Evolutionary conservation across 2,329 filamentous ascomycete genomes (phyloP).

Genomic region (Paramyrothecium sp.): DNA sequence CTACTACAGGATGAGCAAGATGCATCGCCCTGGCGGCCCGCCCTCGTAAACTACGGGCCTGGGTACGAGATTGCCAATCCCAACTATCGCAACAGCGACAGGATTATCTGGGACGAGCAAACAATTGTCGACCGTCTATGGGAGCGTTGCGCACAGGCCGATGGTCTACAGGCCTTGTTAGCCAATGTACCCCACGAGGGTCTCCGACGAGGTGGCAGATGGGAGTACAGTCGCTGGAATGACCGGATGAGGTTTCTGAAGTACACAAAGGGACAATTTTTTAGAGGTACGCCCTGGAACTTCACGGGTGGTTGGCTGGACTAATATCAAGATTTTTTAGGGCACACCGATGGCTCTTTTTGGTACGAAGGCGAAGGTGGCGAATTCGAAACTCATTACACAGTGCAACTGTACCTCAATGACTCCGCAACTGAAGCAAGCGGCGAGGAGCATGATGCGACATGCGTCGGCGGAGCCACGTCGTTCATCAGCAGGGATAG

Average conservation of each 20-base stretch:
- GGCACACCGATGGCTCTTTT: constrained; percentile 69
- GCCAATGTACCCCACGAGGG: constrained; percentile 24
- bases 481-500: constrained; percentile 47
- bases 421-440: constrained; percentile 17
- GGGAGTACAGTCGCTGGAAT: constrained; percentile 58
- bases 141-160: constrained; percentile 48
- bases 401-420: constrained; percentile 50
- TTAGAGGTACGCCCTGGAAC: constrained; percentile 52
- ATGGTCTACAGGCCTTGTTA: constrained; percentile 40
- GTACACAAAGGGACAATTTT: constrained; percentile 72
- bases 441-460: background rate
- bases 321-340: constrained; percentile 24
- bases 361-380: constrained; percentile 47
- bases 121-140: constrained; percentile 63
- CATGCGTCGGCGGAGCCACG: constrained; percentile 51
- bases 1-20: constrained; percentile 6
- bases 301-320: background rate
- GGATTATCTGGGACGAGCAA: constrained; percentile 72
- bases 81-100: constrained; percentile 66
- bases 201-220: constrained; percentile 20
- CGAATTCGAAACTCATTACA: constrained; percentile 47
- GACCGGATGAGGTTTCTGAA: constrained; percentile 73
- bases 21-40: constrained; percentile 58
- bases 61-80: constrained; percentile 55
- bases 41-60: constrained; percentile 64